Evolutionary conservation across 1,284 basidiomycete species (phyloP), one percentile per base, ranked within the genome.

Genomic region (Sutorius eximius): DNA sequence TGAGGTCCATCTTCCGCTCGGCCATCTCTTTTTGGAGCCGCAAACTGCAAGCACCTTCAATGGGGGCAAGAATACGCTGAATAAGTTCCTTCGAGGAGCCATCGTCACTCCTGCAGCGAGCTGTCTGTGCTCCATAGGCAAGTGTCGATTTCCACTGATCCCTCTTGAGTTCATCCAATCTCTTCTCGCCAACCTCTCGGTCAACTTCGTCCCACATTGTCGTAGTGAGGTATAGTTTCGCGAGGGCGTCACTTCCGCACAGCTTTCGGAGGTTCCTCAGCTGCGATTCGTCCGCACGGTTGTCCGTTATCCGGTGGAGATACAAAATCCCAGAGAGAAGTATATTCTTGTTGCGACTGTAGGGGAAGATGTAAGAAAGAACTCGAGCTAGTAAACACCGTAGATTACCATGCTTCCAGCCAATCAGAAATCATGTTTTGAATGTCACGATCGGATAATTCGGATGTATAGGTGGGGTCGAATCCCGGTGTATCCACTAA

Each of bases 251-350:
- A 6, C 1, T 33, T 27, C 52, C 59, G 3, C 52, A 59, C 3
- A 59, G 9, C 45, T 57, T 5, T 12, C 42, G 51, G n/a, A 78
- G 74, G 56, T 75, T 78, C 29, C 72, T 72, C 11, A 68, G 57
- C 3, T 75, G 73, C 27, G 74, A 72, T 12, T 76, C 75, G 1
- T 72, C 72, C 53, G 80, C 69, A 12, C 77, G 71, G 57, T 69
- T 69, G 61, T 80, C 78, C 8, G 75, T 71, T 54, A 82, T 82
- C 5, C 75, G 73, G 54, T 81, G 79, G 57, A 80, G 63, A 61
- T 81, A 82, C 18, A 82, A 67, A 43, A 82, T 68, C 0, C 77
- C 79, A n/a, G 73, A 69, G 5, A 81, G 63, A 27, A 66, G 48
- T 22, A 50, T 54, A 45, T 66, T 64, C 20, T 65, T 59, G 34